These are phyloP conservation scores for Nasturtium officinale DNA, from an alignment of 345 rosid species.

Conservation along the genomic window DNA sequence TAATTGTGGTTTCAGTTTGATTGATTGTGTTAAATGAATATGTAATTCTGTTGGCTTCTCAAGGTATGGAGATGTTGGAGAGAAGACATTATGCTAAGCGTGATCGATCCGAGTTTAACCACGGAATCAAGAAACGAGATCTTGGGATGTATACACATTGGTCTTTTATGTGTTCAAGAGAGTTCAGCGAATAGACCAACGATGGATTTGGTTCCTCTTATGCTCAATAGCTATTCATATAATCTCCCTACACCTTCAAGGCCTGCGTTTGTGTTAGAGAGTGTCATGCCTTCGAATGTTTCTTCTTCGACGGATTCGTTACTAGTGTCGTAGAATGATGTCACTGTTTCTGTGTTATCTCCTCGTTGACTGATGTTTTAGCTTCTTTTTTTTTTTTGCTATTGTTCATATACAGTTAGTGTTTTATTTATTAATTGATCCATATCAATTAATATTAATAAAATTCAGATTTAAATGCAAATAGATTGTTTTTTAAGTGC, in stretches of 20 bases:
- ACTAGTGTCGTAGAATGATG: constrained; percentile 31
- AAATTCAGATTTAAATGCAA: not conserved
- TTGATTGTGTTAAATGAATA: not conserved
- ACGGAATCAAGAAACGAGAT: constrained; percentile 44
- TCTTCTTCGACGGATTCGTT: constrained; percentile 26
- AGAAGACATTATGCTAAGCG: constrained; percentile 38
- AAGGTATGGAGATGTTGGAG: constrained; percentile 68
- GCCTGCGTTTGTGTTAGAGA: constrained; percentile 48
- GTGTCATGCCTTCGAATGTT: constrained; percentile 3
- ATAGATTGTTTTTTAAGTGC: not conserved
- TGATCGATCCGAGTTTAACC: constrained; percentile 47
- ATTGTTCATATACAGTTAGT: not conserved
- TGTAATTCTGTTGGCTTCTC: not conserved
- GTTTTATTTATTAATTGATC: not conserved
- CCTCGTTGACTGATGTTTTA: constrained; percentile 1
- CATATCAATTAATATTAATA: no score
- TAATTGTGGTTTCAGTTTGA: not conserved
- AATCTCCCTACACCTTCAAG: constrained; percentile 46
- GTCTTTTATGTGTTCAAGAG: constrained; percentile 61
- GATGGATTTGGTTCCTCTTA: constrained; percentile 49
- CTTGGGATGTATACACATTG: constrained; percentile 58
- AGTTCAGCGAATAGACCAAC: constrained; percentile 49
- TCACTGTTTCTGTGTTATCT: constrained; percentile 26
- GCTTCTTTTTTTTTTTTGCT: not conserved
- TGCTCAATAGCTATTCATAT: constrained; percentile 52